These are phyloP conservation scores for Fonsecaea multimorphosa DNA, from an alignment of 2,329 filamentous ascomycete species.

Conservation along the genomic window DNA sequence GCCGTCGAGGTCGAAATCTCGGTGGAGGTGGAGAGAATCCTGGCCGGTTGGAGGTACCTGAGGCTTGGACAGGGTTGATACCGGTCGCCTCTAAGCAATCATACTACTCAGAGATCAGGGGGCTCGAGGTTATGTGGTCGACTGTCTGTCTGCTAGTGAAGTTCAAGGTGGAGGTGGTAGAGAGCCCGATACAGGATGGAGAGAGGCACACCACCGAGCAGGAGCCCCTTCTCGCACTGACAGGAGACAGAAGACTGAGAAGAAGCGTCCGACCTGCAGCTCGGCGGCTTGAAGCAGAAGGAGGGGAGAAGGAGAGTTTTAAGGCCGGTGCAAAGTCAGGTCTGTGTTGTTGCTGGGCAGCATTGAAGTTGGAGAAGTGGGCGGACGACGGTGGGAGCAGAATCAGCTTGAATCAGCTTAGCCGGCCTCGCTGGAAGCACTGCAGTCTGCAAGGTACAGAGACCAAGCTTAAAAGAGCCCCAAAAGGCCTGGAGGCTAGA, in stretches of 20 bases:
- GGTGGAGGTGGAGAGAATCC: conserved; percentile 7
- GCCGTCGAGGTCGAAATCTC: conserved; percentile 21
- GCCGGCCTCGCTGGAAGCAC: background rate
- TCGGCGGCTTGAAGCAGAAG: conserved; percentile 33
- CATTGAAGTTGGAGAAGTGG: conserved; percentile 32
- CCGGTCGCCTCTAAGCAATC: conserved; percentile 20
- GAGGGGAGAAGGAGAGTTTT: conserved; percentile 32
- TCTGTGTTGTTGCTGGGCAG: conserved; percentile 37
- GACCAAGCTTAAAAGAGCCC: conserved; percentile 5
- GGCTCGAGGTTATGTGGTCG: conserved; percentile 9
- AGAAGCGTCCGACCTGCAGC: conserved; percentile 34
- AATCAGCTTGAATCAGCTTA: conserved; percentile 12
- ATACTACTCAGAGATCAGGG: conserved; percentile 25
- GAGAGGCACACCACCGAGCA: conserved; percentile 24
- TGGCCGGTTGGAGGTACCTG: conserved; percentile 16
- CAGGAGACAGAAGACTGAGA: conserved; percentile 28
- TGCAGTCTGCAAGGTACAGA: conserved; percentile 18
- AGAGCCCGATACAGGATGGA: conserved; percentile 15
- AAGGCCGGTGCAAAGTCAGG: conserved; percentile 31
- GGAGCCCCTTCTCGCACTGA: conserved; percentile 24
- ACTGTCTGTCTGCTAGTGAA: conserved; percentile 11
- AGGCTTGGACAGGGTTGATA: conserved; percentile 20
- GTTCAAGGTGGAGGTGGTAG: conserved; percentile 13
- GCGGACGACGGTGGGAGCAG: conserved; percentile 5
- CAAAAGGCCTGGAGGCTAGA: conserved; percentile 18